Evolutionary conservation across 139 green algal genomes (phyloP), one percentile per base, ranked within the genome.

Genomic region (Volvox reticuliferus): DNA sequence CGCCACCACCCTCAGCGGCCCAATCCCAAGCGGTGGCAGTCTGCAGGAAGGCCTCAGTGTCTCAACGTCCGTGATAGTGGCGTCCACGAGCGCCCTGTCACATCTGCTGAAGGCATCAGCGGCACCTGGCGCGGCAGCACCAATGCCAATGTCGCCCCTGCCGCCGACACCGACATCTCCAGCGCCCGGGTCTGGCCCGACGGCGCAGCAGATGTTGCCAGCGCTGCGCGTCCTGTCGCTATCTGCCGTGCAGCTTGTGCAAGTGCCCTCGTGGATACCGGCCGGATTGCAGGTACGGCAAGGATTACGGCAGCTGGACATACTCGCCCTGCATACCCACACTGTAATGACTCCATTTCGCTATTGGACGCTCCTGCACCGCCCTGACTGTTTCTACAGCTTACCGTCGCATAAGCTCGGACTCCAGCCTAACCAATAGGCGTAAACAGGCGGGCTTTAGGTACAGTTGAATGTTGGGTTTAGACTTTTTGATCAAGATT

Each of bases 261-360:
- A 79, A 6, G 50, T 88, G 17, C 89, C 89, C 16, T 20, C 62
- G 2, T 92, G 89, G 89, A 82, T 92, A 62, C 89, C 89, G 0
- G 24, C 81, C 22, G 62, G 67, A n/a, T 61, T 92, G n/a, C 37
- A 83, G 55, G 50, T 78, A 32, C 68, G 82, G 1, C 50, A 67
- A 55, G 44, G 44, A 55, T 5, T 55, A 55, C 44, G n/a, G n/a
- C n/a, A n/a, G n/a, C n/a, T n/a, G n/a, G n/a, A n/a, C n/a, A n/a
- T n/a, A n/a, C n/a, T n/a, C n/a, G n/a, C n/a, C n/a, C n/a, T n/a
- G n/a, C n/a, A n/a, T n/a, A n/a, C n/a, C n/a, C n/a, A n/a, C n/a
- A n/a, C n/a, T n/a, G n/a, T n/a, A n/a, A n/a, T n/a, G n/a, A n/a
- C n/a, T n/a, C n/a, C n/a, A n/a, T n/a, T n/a, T n/a, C n/a, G n/a